Conservation (phyloP, 495 filamentous ascomycete species). For the Tuber magnatum region DNA sequence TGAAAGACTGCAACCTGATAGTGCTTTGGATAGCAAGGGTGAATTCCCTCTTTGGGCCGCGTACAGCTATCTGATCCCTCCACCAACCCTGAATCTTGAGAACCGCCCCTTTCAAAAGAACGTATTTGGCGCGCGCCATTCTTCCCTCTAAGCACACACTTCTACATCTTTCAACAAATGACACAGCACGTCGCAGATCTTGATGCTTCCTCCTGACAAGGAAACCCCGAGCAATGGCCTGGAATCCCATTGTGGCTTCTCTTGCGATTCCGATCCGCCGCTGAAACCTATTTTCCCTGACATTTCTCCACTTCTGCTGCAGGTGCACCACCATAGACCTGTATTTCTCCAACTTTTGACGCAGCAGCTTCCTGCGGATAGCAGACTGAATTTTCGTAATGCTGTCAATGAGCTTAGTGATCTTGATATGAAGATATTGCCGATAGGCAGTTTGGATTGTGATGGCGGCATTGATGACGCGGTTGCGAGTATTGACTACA, state of each 20-base stretch:
- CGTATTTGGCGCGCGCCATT: slow-evolving; percentile 21
- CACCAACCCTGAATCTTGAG: slow-evolving; percentile 32
- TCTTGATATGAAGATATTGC: slow-evolving; percentile 32
- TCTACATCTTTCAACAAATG: slow-evolving; percentile 24
- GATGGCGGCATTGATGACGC: slow-evolving; percentile 49
- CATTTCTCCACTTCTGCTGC: slow-evolving; percentile 29
- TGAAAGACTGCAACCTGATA: slow-evolving; percentile 19
- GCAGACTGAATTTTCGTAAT: slow-evolving; percentile 34
- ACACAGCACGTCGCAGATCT: slow-evolving; percentile 19
- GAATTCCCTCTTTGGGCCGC: slow-evolving; percentile 16
- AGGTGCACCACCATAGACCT: slow-evolving; percentile 3
- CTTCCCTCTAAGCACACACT: slow-evolving; percentile 10
- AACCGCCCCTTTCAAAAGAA: slow-evolving; percentile 19
- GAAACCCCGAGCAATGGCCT: slow-evolving; percentile 32
- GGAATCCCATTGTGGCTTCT: slow-evolving; percentile 31
- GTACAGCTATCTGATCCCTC: slow-evolving; percentile 18
- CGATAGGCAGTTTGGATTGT: slow-evolving; percentile 48
- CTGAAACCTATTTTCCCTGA: slow-evolving; percentile 31
- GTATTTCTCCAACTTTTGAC: slow-evolving; percentile 11
- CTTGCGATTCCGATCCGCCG: slow-evolving; percentile 30
- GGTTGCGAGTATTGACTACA: slow-evolving; percentile 44
- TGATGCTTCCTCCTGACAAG: slow-evolving; percentile 28
- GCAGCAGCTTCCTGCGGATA: slow-evolving; percentile 30
- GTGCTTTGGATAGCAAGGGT: slow-evolving; percentile 8
- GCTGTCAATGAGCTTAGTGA: slow-evolving; percentile 30